These are phyloP conservation scores for Monilinia polystroma DNA, from an alignment of 2,329 filamentous ascomycete species.

Conservation along the genomic window DNA sequence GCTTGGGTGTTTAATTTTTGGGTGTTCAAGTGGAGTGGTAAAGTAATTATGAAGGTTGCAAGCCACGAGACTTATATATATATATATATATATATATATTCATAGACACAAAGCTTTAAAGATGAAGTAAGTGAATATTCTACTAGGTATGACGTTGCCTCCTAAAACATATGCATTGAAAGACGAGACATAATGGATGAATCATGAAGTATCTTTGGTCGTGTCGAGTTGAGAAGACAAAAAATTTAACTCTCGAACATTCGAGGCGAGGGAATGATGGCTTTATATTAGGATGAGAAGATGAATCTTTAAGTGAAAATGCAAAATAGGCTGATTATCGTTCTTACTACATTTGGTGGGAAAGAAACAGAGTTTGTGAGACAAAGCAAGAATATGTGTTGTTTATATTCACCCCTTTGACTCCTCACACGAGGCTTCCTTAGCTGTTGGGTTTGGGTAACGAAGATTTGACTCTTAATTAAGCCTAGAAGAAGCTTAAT, in stretches of 20 bases:
- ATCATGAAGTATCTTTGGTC: not conserved
- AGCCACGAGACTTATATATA: not conserved
- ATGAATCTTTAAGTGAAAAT: not conserved
- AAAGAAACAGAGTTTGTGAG: too few species aligned
- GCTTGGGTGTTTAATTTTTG: not conserved
- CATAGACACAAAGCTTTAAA: not conserved
- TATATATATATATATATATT: not conserved
- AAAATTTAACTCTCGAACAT: not conserved
- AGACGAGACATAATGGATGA: not conserved
- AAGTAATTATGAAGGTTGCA: not conserved
- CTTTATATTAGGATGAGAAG: fast-evolving
- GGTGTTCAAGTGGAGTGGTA: not conserved
- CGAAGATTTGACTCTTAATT: too few species aligned
- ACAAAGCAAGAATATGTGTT: too few species aligned
- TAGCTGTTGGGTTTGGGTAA: too few species aligned
- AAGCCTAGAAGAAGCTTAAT: too few species aligned
- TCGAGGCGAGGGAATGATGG: fast-evolving
- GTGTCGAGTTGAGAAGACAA: not conserved
- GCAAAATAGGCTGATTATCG: too few species aligned
- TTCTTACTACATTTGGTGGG: not conserved
- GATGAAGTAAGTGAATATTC: not conserved
- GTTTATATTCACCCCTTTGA: too few species aligned
- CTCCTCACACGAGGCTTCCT: too few species aligned
- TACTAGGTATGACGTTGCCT: too few species aligned
- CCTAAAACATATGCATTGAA: too few species aligned